Base-by-base conservation (phyloP, 108 stramenopile genomes). In the Phaeodactylum tricornutum region DNA sequence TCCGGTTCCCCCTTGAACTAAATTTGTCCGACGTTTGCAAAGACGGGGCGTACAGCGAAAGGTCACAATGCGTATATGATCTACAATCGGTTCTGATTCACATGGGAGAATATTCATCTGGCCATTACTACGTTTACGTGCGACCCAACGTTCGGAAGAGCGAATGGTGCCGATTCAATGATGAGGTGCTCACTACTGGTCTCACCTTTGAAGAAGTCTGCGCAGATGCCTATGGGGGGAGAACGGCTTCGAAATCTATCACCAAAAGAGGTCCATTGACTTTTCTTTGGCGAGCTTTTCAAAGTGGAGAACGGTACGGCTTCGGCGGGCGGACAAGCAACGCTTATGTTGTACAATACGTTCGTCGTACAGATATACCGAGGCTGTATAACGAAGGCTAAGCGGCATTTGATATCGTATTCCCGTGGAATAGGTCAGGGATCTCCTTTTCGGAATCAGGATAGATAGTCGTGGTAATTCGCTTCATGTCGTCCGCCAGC, bases 331-430 rank as follows among this genome's bases (percentile, higher is more conserved):
- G 59, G 24, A 64, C 70, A 7, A 77, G 77, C 38, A 80, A 69
- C 46, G 87, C 87, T 0, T 89, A 89, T 53, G 78, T 84, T 62
- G 25, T 89, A 11, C 87, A 89, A 59, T 89, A 89, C 43, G 83
- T 72, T 1, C 71, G 66, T 39, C 59, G 74, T 32, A 55, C 43
- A 22, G 79, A 77, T 32, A 64, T 81, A 25, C 60, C 71, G 38
- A 64, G n/a, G 36, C 41, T 87, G 29, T 77, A 78, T 50, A 28
- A 59, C 1, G 8, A 8, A 28, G 46, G 29, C 46, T 9, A 44
- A 17, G 19, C 39, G 35, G 43, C 21, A 54, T 46, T 49, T 34
- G 35, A 48, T 29, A 9, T 23, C 12, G 17, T 9, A 4, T n/a
- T 22, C 6, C 4, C 29, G 5, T 19, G 35, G 43, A 75, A 71